Percentiles rank a stretch among this genome's conserved stretches.
Conservation (phyloP, 225 moss, liverwort and hornwort genomes). For the Ulota crispa region DNA sequence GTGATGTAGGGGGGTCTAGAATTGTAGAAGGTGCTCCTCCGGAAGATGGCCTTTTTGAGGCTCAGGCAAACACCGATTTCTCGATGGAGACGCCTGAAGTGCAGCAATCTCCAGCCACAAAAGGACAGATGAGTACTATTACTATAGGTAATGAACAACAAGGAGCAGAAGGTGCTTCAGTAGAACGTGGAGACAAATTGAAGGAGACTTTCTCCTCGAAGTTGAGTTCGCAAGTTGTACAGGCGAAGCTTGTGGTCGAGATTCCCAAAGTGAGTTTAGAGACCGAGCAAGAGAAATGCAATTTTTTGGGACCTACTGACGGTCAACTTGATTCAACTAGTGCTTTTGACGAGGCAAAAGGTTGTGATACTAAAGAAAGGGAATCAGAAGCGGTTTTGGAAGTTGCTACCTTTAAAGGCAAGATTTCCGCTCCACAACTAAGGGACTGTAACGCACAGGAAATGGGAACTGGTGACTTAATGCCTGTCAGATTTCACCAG, state of each 20-base stretch:
- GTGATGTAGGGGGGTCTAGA: neutral
- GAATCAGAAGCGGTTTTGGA: conserved; percentile 14
- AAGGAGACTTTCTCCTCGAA: conserved; percentile 16
- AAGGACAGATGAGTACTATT: neutral
- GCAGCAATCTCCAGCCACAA: neutral
- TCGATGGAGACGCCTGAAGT: conserved; percentile 6
- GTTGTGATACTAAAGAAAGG: conserved; percentile 4
- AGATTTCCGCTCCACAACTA: conserved; percentile 10
- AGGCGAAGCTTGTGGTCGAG: conserved; percentile 20
- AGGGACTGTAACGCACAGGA: conserved; percentile 13
- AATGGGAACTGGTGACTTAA: conserved; percentile 1
- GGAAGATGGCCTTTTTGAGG: neutral
- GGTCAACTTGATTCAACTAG: neutral
- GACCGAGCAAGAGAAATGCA: neutral
- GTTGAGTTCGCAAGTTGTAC: conserved; percentile 26
- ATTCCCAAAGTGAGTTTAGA: conserved; percentile 12
- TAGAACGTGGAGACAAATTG: conserved; percentile 12
- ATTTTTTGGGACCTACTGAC: conserved; percentile 7
- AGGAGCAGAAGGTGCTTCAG: conserved; percentile 12
- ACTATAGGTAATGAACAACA: neutral
- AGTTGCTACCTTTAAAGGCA: conserved; percentile 14
- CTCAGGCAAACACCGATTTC: neutral
- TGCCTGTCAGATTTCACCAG: conserved; percentile 54
- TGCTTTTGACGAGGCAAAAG: conserved; percentile 6
- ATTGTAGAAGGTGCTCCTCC: neutral